phyloP scores from a whole-genome alignment of 495 filamentous ascomycete species.

The Aspergillus diversus region DNA sequence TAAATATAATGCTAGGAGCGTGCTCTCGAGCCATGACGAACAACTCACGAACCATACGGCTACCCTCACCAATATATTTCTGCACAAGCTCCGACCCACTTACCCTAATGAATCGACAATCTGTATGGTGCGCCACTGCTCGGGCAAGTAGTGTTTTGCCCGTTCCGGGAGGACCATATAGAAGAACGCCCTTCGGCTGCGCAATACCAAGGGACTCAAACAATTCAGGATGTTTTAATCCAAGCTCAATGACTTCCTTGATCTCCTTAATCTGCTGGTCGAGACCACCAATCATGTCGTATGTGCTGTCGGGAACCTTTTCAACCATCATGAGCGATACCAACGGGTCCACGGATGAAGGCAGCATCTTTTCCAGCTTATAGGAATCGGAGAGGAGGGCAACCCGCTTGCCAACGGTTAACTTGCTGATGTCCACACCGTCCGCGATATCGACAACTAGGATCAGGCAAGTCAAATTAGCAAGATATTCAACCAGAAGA shows the following conservation, averaged over 20 bases:
- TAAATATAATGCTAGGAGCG: constrained; percentile 99
- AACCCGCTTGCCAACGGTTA: constrained; percentile 96
- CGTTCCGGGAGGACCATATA: constrained; percentile 96
- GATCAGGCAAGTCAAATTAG: constrained; percentile 23
- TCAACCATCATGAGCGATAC: constrained; percentile 99
- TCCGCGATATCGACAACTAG: constrained; percentile 96
- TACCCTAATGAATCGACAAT: constrained; percentile 98
- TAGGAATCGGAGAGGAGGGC: constrained; percentile 95
- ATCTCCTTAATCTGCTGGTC: constrained; percentile 99
- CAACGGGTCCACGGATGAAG: constrained; percentile 94
- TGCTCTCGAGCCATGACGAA: constrained; percentile 99
- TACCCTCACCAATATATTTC: constrained; percentile 99
- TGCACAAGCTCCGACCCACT: constrained; percentile 96
- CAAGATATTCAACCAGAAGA: neutral
- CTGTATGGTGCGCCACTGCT: constrained; percentile 96
- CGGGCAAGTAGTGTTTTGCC: constrained; percentile 95
- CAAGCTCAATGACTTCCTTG: constrained; percentile 99
- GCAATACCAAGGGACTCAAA: constrained; percentile 99
- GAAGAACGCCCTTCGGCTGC: constrained; percentile 94
- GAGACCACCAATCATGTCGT: constrained; percentile 99
- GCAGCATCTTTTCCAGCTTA: constrained; percentile 97
- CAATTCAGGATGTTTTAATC: constrained; percentile 95
- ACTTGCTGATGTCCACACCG: constrained; percentile 89
- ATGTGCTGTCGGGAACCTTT: constrained; percentile 99
- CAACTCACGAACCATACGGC: constrained; percentile 96